Base-by-base conservation (phyloP, 2,329 filamentous ascomycete species). In the Talaromyces marneffei region DNA sequence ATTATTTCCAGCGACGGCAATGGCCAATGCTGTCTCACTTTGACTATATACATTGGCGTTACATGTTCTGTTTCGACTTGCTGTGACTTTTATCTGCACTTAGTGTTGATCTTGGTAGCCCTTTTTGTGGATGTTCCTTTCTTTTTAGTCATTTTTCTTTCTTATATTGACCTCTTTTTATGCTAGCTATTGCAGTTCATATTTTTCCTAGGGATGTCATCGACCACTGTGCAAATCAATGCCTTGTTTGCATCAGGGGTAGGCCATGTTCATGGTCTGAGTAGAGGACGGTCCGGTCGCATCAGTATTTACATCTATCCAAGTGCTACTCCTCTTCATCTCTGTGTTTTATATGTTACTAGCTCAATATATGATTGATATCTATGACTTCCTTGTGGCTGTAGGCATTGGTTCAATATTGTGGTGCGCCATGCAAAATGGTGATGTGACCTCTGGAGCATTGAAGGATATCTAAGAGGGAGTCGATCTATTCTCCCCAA, bases 31-130 rank as follows among this genome's bases (percentile, higher is more conserved):
- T 39, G 55, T 55, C 56, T 59, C 40, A 53, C 29, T 53, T 61
- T 57, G 60, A 61, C 53, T 61, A 59, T 64, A 23, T 64, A 63
- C 63, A 60, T 67, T 64, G 59, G 61, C 67, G 64, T 66, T 63
- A 57, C 59, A 52, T 50, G 55, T 48, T 53, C 61, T 57, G 57
- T 63, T 56, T 59, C 64, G 64, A 65, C 66, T 68, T 68, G 67
- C 64, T 60, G 50, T 59, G 18, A 33, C 56, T 57, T 27, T 48
- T 59, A 31, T 64, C 58, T 60, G 55, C 50, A 50, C 53, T 57
- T 63, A 44, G 54, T 65, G 59, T 67, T 62, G 54, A 62, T 62
- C 60, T 62, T 62, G 60, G 60, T 58, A 50, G 58, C 56, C 39
- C 50, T 57, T 62, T 59, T 52, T 50, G 56, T 55, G 44, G 37